Percentiles rank a stretch among this genome's conserved stretches.
Evolutionary conservation across 164 flowering plant genomes (phyloP).

Genomic region (Magnolia officinalis): DNA sequence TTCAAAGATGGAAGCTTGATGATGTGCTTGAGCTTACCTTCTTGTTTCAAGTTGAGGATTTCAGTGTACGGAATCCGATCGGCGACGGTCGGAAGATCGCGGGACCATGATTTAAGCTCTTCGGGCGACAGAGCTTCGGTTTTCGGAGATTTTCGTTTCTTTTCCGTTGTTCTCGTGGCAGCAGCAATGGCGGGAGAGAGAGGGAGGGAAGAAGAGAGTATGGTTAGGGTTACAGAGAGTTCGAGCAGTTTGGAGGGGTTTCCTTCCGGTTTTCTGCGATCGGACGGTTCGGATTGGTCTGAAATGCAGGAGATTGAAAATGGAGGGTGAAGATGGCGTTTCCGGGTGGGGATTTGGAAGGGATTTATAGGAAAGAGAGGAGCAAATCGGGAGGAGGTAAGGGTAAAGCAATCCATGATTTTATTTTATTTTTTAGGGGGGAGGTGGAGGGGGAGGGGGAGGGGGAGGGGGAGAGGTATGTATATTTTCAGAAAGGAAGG

Average conservation of each 20-base stretch:
- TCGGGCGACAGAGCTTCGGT: slow-evolving; percentile 52
- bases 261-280: slow-evolving; percentile 12
- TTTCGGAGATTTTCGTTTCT: slow-evolving; percentile 32
- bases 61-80: slow-evolving; percentile 62
- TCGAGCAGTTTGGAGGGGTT: slow-evolving; percentile 32
- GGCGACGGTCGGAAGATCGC: slow-evolving; percentile 52
- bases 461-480: not conserved
- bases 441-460: not conserved
- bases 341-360: slow-evolving; percentile 1
- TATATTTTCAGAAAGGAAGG: not conserved
- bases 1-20: slow-evolving; percentile 44
- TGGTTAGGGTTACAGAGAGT: slow-evolving; percentile 59
- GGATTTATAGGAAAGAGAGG: slow-evolving; percentile 2
- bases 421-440: not conserved
- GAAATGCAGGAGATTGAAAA: slow-evolving; percentile 13
- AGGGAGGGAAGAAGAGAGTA: slow-evolving; percentile 54
- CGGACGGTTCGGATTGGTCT: not conserved
- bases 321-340: not conserved
- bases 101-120: slow-evolving; percentile 59
- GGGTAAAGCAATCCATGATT: slow-evolving; percentile 11
- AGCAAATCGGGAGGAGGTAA: slow-evolving; percentile 12
- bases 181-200: slow-evolving; percentile 39
- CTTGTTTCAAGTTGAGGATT: slow-evolving; percentile 46
- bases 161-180: slow-evolving; percentile 42
- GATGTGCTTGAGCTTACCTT: slow-evolving; percentile 73